Conservation (phyloP, 345 rosid species). For the Eutrema heterophyllum region DNA sequence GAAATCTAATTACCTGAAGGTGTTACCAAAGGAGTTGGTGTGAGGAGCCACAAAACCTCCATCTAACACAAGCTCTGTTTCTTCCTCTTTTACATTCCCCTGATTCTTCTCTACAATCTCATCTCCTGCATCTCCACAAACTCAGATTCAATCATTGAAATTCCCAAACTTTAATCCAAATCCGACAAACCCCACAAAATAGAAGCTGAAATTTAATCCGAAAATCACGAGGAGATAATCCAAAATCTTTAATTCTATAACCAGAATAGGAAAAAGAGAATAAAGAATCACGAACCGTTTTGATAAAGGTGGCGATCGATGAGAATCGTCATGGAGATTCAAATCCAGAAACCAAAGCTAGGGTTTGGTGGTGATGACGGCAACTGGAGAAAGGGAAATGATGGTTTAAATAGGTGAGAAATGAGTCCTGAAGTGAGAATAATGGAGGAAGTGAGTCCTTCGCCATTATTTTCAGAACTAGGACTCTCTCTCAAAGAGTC, state of each 20-base stretch:
- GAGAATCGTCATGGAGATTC: constrained; percentile 24
- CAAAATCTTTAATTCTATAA: not conserved
- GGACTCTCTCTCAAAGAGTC: constrained; percentile 15
- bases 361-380: constrained; percentile 30
- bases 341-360: not conserved
- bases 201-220: not conserved
- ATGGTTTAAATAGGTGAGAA: not conserved
- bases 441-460: constrained; percentile 23
- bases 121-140: constrained; percentile 22
- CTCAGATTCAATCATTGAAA: not conserved
- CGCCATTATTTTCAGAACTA: constrained; percentile 28
- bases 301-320: constrained; percentile 13
- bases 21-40: constrained; percentile 77
- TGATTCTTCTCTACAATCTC: constrained; percentile 39
- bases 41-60: constrained; percentile 58
- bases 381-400: not conserved
- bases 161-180: not conserved
- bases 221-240: not conserved
- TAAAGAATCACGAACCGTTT: constrained; percentile 9
- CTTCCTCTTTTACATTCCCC: constrained; percentile 25
- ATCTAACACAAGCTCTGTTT: constrained; percentile 42
- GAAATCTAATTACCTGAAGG: constrained; percentile 50
- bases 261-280: not conserved
- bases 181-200: not conserved
- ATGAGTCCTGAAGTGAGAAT: constrained; percentile 31